Evolutionary conservation across 805 yeast genomes (phyloP).

Genomic region (Zygotorulaspora chibaensis): DNA sequence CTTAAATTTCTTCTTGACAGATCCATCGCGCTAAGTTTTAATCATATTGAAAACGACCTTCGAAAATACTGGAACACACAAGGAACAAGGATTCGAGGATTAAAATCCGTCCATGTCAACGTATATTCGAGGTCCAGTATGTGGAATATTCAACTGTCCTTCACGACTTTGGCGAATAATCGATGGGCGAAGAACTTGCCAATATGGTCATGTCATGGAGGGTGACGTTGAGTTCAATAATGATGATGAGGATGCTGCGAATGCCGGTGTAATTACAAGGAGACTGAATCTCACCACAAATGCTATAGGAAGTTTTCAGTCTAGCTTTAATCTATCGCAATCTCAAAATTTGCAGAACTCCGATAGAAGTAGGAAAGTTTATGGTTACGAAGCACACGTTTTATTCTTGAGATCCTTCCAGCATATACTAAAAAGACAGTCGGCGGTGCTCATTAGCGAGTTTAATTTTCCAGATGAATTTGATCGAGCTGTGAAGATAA

Average conservation of each 20-base stretch:
- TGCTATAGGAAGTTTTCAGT: conserved; percentile 38
- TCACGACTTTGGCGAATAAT: conserved; percentile 66
- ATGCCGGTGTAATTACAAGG: conserved; percentile 44
- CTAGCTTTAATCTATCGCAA: conserved; percentile 31
- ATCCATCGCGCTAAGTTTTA: background rate
- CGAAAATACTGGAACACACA: background rate
- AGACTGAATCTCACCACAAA: conserved; percentile 50
- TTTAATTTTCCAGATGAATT: conserved; percentile 31
- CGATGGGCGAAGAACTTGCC: conserved; percentile 82
- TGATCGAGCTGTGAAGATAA: conserved; percentile 35
- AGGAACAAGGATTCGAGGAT: background rate
- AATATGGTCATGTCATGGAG: conserved; percentile 84
- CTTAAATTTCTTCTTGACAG: background rate
- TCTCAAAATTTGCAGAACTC: conserved; percentile 13
- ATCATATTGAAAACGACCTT: background rate
- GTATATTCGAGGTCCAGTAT: conserved; percentile 70
- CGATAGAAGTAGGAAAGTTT: conserved; percentile 30
- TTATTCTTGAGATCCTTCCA: conserved; percentile 48
- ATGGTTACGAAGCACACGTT: conserved; percentile 47
- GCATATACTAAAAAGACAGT: conserved; percentile 46
- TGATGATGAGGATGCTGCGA: conserved; percentile 61
- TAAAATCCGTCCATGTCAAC: conserved; percentile 27
- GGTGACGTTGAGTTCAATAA: conserved; percentile 76
- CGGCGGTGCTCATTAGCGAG: conserved; percentile 37
- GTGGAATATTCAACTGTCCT: conserved; percentile 89